Evolutionary conservation across 495 filamentous ascomycete genomes (phyloP), one percentile per base, ranked within the genome.

Genomic region (Tuber calosporum): DNA sequence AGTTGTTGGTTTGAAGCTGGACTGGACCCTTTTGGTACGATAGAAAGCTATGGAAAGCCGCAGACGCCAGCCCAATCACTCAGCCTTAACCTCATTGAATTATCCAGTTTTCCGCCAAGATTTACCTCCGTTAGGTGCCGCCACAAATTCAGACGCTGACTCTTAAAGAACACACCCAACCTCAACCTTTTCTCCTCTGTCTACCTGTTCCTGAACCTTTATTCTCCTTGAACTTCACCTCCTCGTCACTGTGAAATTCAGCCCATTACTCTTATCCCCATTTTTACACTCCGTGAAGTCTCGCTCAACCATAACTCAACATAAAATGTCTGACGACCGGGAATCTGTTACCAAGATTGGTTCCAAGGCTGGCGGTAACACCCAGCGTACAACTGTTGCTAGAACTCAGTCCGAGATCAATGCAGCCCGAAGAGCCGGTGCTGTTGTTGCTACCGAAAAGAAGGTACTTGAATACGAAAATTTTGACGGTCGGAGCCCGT

Each of bases 321-420:
- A 84, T 79, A 86, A 70, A 67, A 88, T 90, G 87, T 86, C 85
- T 72, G 88, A 87, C 80, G 90, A 96, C 78, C 97, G 94, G 94
- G 92, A 97, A 79, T 83, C 86, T 76, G 90, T 91, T 77, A 96
- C 93, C 82, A 96, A 93, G 88, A 99, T 99, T 82, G 95, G 95
- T 78, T 90, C 87, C 86, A 94, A 92, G 84, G 87, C 87, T 74
- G 86, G 86, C 78, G 84, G 88, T 66, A 91, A 88, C 76, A 85
- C 83, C 41, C 86, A 84, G 67, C 92, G 92, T 75, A 92, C 97
- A 86, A 96, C 90, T 5, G 93, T 96, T 78, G 86, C 98, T 81
- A 88, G 90, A 84, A 92, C 95, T 81, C 91, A 92, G 82, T 87
- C 89, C 53, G 94, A 94, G 62, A 83, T 95, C 77, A 99, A 99